Evolutionary conservation across 176 grass and related monocot species (phyloP), one percentile per base, ranked within the genome.

Genomic region (Eragrostis nindensis): DNA sequence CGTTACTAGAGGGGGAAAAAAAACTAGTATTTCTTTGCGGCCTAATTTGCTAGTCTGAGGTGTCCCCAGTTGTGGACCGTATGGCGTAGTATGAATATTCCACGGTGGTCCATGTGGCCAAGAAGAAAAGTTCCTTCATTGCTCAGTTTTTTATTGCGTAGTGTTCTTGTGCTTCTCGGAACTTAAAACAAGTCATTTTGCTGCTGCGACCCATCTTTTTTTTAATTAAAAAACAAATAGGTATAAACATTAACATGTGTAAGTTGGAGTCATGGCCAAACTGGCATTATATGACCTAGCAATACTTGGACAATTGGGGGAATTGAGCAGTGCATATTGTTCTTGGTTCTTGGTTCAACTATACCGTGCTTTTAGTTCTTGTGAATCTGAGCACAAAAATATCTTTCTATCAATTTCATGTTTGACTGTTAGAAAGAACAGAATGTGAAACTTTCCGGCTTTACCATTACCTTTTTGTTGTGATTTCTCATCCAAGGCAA

Each of bases 71-170:
- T 3, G 27, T n/a, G 53, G 63, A 30, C 42, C 46, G 32, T 36
- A 36, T 7, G 24, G n/a, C 62, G n/a, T n/a, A n/a, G 14, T 54
- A 40, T 74, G 19, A 80, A 89, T 74, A 55, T 84, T 84, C 76
- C 63, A 1, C 32, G 27, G 12, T 43, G 68, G 62, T 63, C 87
- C 70, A 62, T 44, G 69, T 19, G 43, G 14, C 38, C 72, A 36
- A 44, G 19, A 70, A 62, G 24, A 55, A 48, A 75, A 77, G 3
- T 3, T 46, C 12, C 15, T 45, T 63, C 24, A 44, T 84, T 69
- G 84, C 70, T 74, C 46, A 70, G 10, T 32, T 48, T 5, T 16
- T 56, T 47, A 32, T 32, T 36, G 36, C 57, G 14, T 2, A 16
- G 5, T 17, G 26, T 16, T 29, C 25, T 32, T 30, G 61, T 7